phyloP scores from a whole-genome alignment of 176 grass and related monocot genomes.

The Zea mays region Zm-B73-REFERENCE-NAM-5.0 NC_050100.1:144922001-144922500 shows the following conservation, averaged over 20 bases:
- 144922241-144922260: not conserved
- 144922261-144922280: not conserved
- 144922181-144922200: not conserved
- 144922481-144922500: no score
- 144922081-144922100: no score
- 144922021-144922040: no score
- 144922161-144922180: not conserved
- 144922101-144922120: no score
- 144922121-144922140: no score
- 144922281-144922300: slow-evolving; percentile 17
- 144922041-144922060: no score
- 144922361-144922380: slow-evolving; percentile 39
- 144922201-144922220: not conserved
- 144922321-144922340: slow-evolving; percentile 13
- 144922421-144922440: slow-evolving; percentile 41
- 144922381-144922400: slow-evolving; percentile 4
- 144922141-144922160: no score
- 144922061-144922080: no score
- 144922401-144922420: slow-evolving; percentile 17
- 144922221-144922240: not conserved
- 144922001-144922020: no score
- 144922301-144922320: slow-evolving; percentile 17
- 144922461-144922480: no score
- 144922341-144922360: slow-evolving; percentile 8
- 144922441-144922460: slow-evolving; percentile 27